A percentile compares a stretch with the other conserved stretches of the same genome.
Conservation (phyloP, 495 filamentous ascomycete genomes). For the Hypoxylon rickii region DNA sequence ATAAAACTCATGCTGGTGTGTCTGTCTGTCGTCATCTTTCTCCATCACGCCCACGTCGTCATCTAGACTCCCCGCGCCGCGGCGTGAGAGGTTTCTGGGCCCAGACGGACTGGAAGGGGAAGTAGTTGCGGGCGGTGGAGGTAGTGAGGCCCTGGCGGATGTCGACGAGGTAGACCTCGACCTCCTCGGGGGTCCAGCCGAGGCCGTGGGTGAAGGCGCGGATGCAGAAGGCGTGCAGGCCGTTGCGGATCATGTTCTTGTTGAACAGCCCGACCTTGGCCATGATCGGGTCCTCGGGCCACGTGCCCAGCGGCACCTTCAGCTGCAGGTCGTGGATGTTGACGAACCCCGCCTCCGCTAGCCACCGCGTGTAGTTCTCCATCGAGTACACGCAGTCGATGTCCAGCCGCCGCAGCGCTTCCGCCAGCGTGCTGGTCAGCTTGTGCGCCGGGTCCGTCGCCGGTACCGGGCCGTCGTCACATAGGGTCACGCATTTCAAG, state of each 20-base stretch:
- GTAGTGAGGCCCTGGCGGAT: constrained; percentile 59
- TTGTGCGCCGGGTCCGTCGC: constrained; percentile 36
- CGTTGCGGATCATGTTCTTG: constrained; percentile 46
- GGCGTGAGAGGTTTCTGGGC: constrained; percentile 38
- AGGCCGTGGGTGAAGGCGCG: constrained; percentile 58
- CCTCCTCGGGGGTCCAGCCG: constrained; percentile 56
- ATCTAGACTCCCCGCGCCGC: not conserved
- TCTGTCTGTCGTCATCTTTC: no score
- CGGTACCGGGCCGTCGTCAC: constrained; percentile 49
- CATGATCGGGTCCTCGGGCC: constrained; percentile 60
- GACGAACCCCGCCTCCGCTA: constrained; percentile 61
- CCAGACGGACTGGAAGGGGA: constrained; percentile 34
- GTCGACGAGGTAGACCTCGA: constrained; percentile 57
- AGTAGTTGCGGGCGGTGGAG: constrained; percentile 53
- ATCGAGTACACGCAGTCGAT: constrained; percentile 49
- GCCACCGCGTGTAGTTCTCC: constrained; percentile 53
- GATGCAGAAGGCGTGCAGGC: constrained; percentile 49
- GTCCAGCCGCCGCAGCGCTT: constrained; percentile 34
- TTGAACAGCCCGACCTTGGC: constrained; percentile 54
- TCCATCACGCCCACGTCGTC: not conserved
- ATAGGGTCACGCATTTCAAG: constrained; percentile 41
- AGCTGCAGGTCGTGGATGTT: constrained; percentile 57
- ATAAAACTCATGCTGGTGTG: no score
- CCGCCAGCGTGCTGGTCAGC: constrained; percentile 38
- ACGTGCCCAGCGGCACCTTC: constrained; percentile 62